These are phyloP conservation scores for Populus euphratica DNA, from an alignment of 345 rosid genomes.

Conservation along the genomic window DNA sequence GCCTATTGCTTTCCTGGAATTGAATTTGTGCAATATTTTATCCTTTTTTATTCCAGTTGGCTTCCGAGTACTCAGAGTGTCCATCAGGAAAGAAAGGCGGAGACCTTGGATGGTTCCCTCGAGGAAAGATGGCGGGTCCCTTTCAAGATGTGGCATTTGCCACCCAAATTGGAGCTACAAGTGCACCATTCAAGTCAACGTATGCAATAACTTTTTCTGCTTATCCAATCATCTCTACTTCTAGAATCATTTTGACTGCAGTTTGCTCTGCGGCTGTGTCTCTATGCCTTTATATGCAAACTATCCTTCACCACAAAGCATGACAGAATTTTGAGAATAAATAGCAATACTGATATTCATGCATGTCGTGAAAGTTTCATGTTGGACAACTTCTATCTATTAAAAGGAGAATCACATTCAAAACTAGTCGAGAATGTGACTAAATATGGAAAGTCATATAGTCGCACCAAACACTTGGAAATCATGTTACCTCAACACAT, in stretches of 20 bases:
- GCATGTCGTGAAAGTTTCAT: neutral
- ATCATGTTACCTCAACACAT: neutral
- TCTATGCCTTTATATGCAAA: neutral
- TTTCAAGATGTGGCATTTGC: slow-evolving; percentile 89
- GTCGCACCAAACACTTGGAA: neutral
- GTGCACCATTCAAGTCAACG: slow-evolving; percentile 97
- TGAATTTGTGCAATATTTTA: neutral
- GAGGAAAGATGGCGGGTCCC: slow-evolving; percentile 98
- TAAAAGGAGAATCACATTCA: neutral
- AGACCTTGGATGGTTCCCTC: slow-evolving; percentile 97
- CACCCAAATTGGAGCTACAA: slow-evolving; percentile 80
- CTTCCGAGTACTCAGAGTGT: slow-evolving; percentile 92
- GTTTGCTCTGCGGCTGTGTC: neutral
- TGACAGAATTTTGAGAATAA: neutral
- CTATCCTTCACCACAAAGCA: neutral
- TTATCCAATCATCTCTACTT: neutral
- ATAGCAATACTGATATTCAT: neutral
- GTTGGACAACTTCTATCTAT: neutral
- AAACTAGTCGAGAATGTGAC: neutral
- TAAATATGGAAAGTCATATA: neutral
- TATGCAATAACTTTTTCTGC: slow-evolving; percentile 14
- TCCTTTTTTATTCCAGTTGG: slow-evolving; percentile 40
- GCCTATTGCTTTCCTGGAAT: neutral
- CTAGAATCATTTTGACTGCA: neutral
- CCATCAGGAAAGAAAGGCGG: slow-evolving; percentile 99